Base-by-base conservation (phyloP, 2,329 filamentous ascomycete genomes). In the Xylaria sp. region DNA sequence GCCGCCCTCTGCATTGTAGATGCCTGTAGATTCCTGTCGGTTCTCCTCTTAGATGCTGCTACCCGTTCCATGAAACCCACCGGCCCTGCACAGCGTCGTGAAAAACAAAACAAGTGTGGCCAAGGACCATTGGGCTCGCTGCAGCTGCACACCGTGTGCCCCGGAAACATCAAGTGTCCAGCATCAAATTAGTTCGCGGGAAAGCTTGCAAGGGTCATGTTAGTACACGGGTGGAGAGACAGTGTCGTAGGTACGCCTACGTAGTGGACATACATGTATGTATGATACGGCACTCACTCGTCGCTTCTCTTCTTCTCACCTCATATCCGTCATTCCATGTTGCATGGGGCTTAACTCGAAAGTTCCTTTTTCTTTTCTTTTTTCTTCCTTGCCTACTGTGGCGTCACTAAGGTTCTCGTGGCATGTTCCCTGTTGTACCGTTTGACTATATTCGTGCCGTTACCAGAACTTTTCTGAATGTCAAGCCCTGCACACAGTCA, bases 91-190 rank as follows among this genome's bases (percentile, higher is more conserved):
- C 56, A 38, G 43, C 58, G 38, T 33, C 35, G 49, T 45, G 43
- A 28, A 33, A 60, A 40, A 50, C 14, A 47, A 45, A 40, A 40
- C 53, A 52, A 37, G 47, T 12, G 58, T 51, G 47, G 46, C 49
- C 46, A 49, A 43, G 28, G 5, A 31, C 4, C n/a, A 21, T 49
- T 56, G 33, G 38, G 9, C 37, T 54, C 33, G 56, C 49, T 57
- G 28, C 64, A 56, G 61, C 54, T 53, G 37, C 61, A 61, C 58
- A 57, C 64, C 61, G 64, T 60, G 61, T 33, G n/a, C n/a, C n/a
- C 53, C 51, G 47, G 53, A 53, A 56, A 51, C 46, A 35, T 59
- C 23, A 17, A 49, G 19, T 28, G 42, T 35, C 63, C 49, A 31
- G 23, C 31, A 60, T 46, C 47, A 50, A 60, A 58, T 60, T 63